These are phyloP conservation scores for Jamesozyma piceae DNA, from an alignment of 805 yeast genomes.

Conservation along the genomic window DNA sequence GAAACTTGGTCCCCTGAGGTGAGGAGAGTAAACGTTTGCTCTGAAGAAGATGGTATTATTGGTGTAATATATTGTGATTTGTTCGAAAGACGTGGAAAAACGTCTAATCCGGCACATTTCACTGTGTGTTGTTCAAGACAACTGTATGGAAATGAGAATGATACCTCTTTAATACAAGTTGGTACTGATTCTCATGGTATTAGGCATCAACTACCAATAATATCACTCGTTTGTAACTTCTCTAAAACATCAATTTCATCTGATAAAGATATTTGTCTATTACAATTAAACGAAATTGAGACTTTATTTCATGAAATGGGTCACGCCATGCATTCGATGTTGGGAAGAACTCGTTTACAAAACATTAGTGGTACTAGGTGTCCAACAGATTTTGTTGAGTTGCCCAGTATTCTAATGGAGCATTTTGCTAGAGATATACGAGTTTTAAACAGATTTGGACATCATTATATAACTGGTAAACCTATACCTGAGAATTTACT, in stretches of 20 bases:
- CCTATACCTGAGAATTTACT: constrained; percentile 45
- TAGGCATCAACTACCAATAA: constrained; percentile 75
- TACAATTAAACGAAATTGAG: constrained; percentile 73
- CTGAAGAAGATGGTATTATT: constrained; percentile 50
- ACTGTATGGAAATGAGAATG: constrained; percentile 48
- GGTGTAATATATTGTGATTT: constrained; percentile 86
- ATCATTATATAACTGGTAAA: constrained; percentile 54
- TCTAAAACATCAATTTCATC: constrained; percentile 32
- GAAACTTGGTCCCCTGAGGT: constrained; percentile 90
- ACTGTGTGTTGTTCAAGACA: constrained; percentile 91
- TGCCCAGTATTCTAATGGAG: constrained; percentile 96
- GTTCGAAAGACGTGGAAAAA: constrained; percentile 66
- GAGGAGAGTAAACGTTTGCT: constrained; percentile 65
- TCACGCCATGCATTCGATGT: constrained; percentile 96
- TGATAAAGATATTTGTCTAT: constrained; percentile 40
- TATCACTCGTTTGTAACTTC: constrained; percentile 83
- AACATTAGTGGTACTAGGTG: constrained; percentile 93
- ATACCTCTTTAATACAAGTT: constrained; percentile 29
- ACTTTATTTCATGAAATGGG: constrained; percentile 98
- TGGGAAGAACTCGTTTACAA: constrained; percentile 83
- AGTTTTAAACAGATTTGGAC: constrained; percentile 64
- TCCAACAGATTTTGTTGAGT: constrained; percentile 90
- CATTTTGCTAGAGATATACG: constrained; percentile 76
- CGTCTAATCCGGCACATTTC: constrained; percentile 87
- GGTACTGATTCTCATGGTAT: constrained; percentile 34